Evolutionary conservation across 306 rosid genomes (phyloP), one percentile per base, ranked within the genome.

Genomic region (Trifolium fragiferum): DNA sequence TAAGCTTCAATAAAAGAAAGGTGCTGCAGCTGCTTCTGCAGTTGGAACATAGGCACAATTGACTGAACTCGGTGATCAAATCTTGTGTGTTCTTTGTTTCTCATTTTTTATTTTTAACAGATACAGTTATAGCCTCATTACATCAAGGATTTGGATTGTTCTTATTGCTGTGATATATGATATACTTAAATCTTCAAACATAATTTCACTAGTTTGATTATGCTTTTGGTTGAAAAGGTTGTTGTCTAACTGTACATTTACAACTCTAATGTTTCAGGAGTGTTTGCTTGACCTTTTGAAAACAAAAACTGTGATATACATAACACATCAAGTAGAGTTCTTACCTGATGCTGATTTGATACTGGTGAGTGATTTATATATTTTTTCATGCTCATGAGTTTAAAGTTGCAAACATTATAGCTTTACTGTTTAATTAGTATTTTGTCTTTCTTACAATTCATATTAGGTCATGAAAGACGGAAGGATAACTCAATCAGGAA

Each of bases 311-410:
- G 96, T 93, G 72, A 73, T 93, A 46, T 93, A 87, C 80, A 86
- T 93, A 9, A 86, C 98, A 67, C 97, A 93, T 86, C 98, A 89
- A 85, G 88, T 93, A 19, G 98, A 93, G 67, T 93, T 90, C 86
- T 85, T 93, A 78, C 93, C 97, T 43, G 83, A 89, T 35, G 96
- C 98, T 64, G 97, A 90, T 80, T 82, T 89, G 75, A 89, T 93
- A 66, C 82, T 89, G 89, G 96, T 90, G 62, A 82, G 95, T 27
- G 35, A 21, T 74, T 66, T 27, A 25, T 15, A 23, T 10, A 27
- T 55, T 78, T 63, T 51, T n/a, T 63, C 59, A 16, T 68, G 25
- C 13, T 55, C 10, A 8, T 25, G 6, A 55, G 68, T 57, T 73
- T 21, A 37, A 23, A 23, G 2, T 43, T 37, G 68, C 21, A 47